These are phyloP conservation scores for Inonotus obliquus DNA, from an alignment of 1,284 basidiomycete genomes.

Conservation along the genomic window DNA sequence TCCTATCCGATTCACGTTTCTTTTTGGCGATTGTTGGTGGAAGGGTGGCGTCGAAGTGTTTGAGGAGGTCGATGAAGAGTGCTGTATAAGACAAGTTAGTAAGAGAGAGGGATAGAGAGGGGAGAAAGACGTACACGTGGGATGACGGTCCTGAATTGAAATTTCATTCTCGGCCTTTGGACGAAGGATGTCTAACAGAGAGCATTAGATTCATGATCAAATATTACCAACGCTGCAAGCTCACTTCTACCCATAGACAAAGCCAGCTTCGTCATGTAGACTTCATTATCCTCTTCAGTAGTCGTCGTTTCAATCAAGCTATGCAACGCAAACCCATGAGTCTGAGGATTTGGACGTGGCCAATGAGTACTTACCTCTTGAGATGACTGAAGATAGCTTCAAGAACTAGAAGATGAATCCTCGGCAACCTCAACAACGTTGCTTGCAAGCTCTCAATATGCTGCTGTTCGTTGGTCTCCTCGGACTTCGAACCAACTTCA, in stretches of 20 bases:
- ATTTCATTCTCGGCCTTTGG: conserved; percentile 80
- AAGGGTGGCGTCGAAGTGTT: conserved; percentile 71
- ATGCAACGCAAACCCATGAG: not conserved
- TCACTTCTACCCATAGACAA: conserved; percentile 80
- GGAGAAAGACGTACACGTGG: conserved; percentile 48
- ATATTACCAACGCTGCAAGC: conserved; percentile 26
- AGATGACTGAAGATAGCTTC: conserved; percentile 80
- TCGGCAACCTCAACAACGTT: conserved; percentile 71
- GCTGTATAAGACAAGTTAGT: conserved; percentile 34
- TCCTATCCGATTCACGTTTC: conserved; percentile 80
- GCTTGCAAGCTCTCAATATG: conserved; percentile 64
- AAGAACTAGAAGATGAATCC: conserved; percentile 78
- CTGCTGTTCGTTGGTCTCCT: conserved; percentile 50
- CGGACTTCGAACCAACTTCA: conserved; percentile 51
- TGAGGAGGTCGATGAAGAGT: conserved; percentile 81
- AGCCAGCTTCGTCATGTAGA: conserved; percentile 83
- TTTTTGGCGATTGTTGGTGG: conserved; percentile 81
- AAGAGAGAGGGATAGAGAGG: not conserved
- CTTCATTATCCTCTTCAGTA: conserved; percentile 64
- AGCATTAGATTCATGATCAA: conserved; percentile 16
- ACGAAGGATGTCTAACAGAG: conserved; percentile 47
- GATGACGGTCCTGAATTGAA: conserved; percentile 84
- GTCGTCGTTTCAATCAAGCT: conserved; percentile 71
- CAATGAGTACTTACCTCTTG: conserved; percentile 46
- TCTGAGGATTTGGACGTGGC: not conserved